A percentile compares a stretch with the other conserved stretches of the same genome.
Conservation (phyloP, 192 early-diverging fungal species). For the Tieghemiomyces parasiticus region DNA sequence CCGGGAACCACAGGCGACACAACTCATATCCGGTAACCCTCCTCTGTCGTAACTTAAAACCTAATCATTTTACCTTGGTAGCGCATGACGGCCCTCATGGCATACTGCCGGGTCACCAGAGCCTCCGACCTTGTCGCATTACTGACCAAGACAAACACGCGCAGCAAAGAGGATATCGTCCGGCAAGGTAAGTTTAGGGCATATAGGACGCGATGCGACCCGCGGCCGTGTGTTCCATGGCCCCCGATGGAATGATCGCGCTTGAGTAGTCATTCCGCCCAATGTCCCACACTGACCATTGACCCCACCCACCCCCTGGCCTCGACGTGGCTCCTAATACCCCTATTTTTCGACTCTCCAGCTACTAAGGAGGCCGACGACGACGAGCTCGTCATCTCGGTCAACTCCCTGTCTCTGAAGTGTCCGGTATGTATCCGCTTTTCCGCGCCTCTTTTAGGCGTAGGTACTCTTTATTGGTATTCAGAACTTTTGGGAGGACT, state of each 20-base stretch:
- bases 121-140: background rate
- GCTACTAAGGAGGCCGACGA: conserved; percentile 27
- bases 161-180: background rate
- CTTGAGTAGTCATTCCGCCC: background rate
- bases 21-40: background rate
- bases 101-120: background rate
- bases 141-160: background rate
- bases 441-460: background rate
- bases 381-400: conserved; percentile 45
- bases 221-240: background rate
- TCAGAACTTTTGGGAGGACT: background rate
- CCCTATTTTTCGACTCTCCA: background rate
- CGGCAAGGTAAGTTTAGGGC: background rate
- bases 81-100: background rate
- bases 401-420: conserved; percentile 50
- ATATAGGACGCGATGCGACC: background rate
- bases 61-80: background rate
- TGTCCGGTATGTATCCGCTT: conserved; percentile 40
- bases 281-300: background rate
- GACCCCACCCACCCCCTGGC: too few relatives aligned
- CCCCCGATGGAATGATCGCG: background rate
- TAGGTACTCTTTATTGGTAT: background rate
- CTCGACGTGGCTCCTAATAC: background rate
- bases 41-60: too few relatives aligned
- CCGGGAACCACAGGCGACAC: background rate